Evolutionary conservation across 2,329 filamentous ascomycete species (phyloP).

Genomic region (Hymenoscyphus linearis): DNA sequence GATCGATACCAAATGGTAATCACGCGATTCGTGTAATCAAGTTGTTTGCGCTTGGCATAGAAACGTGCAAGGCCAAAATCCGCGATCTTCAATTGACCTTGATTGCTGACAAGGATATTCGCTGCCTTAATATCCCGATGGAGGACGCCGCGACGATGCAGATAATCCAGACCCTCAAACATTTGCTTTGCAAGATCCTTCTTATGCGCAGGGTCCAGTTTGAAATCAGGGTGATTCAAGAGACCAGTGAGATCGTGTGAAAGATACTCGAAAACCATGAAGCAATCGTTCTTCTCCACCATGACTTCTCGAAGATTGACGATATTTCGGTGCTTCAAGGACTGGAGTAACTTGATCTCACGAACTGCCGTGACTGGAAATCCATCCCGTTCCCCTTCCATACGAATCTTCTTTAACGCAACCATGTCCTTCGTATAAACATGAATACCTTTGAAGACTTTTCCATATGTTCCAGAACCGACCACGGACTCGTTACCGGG

Average conservation of each 20-base stretch:
- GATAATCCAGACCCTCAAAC: constrained; percentile 89
- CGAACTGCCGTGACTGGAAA: constrained; percentile 88
- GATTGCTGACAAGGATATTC: constrained; percentile 90
- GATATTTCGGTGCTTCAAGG: constrained; percentile 74
- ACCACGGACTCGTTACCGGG: constrained; percentile 97
- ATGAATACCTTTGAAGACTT: constrained; percentile 90
- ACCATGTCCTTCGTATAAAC: constrained; percentile 84
- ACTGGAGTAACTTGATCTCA: constrained; percentile 89
- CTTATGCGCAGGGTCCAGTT: constrained; percentile 76
- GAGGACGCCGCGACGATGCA: constrained; percentile 87
- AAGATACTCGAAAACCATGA: constrained; percentile 99
- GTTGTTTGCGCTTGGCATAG: constrained; percentile 84
- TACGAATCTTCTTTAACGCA: constrained; percentile 83
- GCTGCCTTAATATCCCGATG: constrained; percentile 98
- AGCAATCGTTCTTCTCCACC: constrained; percentile 98
- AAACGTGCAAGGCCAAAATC: constrained; percentile 96
- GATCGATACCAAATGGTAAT: constrained; percentile 98
- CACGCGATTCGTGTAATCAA: constrained; percentile 97
- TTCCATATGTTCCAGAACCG: constrained; percentile 91
- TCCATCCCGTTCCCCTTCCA: constrained; percentile 88
- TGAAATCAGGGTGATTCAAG: constrained; percentile 89
- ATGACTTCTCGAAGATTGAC: constrained; percentile 86
- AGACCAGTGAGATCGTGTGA: constrained; percentile 94
- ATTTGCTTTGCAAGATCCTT: constrained; percentile 91
- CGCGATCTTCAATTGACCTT: constrained; percentile 83